Evolutionary conservation across 1,284 basidiomycete species (phyloP).

Genomic region (Irpex sp.): DNA sequence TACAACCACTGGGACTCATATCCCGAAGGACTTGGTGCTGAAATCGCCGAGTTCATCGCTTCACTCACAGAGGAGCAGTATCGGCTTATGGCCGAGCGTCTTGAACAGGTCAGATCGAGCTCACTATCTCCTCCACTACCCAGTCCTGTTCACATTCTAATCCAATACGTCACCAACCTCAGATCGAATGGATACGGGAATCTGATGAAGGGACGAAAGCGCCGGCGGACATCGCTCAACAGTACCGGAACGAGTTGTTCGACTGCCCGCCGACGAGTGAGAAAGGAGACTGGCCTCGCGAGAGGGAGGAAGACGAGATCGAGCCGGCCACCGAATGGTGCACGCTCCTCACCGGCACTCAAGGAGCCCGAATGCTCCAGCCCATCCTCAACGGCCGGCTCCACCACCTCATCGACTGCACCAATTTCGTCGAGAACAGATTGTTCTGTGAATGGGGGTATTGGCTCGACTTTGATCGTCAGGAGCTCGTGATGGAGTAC

Average conservation of each 20-base stretch:
- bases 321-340: not conserved
- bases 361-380: not conserved
- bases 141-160: not conserved
- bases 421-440: not conserved
- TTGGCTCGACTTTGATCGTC: not conserved
- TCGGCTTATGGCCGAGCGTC: not conserved
- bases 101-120: not conserved
- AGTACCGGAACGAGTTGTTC: too few relatives aligned
- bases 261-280: too few relatives aligned
- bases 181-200: too few relatives aligned
- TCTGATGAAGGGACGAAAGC: too few relatives aligned
- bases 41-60: not conserved
- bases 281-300: too few relatives aligned
- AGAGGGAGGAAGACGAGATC: not conserved
- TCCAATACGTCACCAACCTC: too few relatives aligned
- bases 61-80: not conserved
- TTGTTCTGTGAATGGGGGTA: not conserved
- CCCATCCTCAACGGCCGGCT: not conserved
- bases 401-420: not conserved
- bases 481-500: not conserved
- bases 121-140: too few relatives aligned
- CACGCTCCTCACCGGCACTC: not conserved
- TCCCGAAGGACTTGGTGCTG: not conserved
- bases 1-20: not conserved
- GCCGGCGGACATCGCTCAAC: too few relatives aligned